Percentiles rank a stretch among this genome's conserved stretches.
These are phyloP conservation scores for Ophiocordyceps camponoti-floridani DNA, from an alignment of 2,329 filamentous ascomycete species.

Conservation along the genomic window DNA sequence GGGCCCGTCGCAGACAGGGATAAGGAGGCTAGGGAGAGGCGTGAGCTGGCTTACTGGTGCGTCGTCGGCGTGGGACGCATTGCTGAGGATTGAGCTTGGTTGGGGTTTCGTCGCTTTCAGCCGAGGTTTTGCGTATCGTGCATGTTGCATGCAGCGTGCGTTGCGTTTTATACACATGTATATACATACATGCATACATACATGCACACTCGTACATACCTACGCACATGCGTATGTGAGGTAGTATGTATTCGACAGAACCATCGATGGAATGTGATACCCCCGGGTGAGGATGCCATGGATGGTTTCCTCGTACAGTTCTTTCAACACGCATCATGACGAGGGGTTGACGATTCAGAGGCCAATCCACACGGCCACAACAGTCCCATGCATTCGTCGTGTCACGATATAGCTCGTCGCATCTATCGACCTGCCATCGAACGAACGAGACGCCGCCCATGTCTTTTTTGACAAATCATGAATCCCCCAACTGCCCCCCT, in stretches of 20 bases:
- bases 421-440: slow-evolving; percentile 28
- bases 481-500: slow-evolving; percentile 5
- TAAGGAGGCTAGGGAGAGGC: slow-evolving; percentile 53
- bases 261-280: too few relatives aligned
- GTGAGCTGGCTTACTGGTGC: slow-evolving; percentile 91
- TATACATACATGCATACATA: too few relatives aligned
- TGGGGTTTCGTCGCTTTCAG: background rate
- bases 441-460: slow-evolving; percentile 27
- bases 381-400: background rate
- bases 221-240: background rate
- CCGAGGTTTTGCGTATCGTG: background rate
- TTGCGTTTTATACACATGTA: too few relatives aligned
- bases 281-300: too few relatives aligned
- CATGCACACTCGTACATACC: too few relatives aligned
- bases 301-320: background rate
- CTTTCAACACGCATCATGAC: background rate
- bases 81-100: slow-evolving; percentile 21
- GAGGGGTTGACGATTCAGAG: background rate
- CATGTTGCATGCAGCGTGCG: background rate
- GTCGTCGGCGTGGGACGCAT: slow-evolving; percentile 79
- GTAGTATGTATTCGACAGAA: too few relatives aligned
- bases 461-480: slow-evolving; percentile 20
- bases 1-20: slow-evolving; percentile 29
- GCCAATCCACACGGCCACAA: too few relatives aligned
- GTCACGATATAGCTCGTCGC: slow-evolving; percentile 19